Conservation (phyloP, 371 early-diverging fungal species). For the Mortierella sp. region DNA sequence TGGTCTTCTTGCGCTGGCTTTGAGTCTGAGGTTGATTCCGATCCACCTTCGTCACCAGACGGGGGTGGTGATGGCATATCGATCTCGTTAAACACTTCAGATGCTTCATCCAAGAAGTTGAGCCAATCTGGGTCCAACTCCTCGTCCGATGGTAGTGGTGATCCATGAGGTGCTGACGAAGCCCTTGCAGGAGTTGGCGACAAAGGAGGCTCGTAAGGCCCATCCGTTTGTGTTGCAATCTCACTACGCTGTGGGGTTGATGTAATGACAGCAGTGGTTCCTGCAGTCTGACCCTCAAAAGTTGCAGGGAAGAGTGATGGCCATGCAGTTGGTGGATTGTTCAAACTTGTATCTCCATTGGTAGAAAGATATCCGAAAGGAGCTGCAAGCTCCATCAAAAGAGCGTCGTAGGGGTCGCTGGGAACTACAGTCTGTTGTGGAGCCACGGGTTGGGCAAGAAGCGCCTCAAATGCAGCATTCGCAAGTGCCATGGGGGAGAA, state of each 20-base stretch:
- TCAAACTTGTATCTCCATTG: slow-evolving; percentile 1
- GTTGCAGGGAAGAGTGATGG: slow-evolving; percentile 42
- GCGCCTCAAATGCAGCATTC: slow-evolving; percentile 25
- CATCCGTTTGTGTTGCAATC: slow-evolving; percentile 51
- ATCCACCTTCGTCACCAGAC: slow-evolving; percentile 23
- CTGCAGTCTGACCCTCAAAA: slow-evolving; percentile 1
- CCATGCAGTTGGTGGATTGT: slow-evolving; percentile 31
- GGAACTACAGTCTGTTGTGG: slow-evolving; percentile 2
- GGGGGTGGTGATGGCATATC: slow-evolving; percentile 36
- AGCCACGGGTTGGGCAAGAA: slow-evolving; percentile 20
- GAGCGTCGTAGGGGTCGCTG: slow-evolving; percentile 7
- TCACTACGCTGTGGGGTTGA: slow-evolving; percentile 33
- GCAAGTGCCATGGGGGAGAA: slow-evolving; percentile 46
- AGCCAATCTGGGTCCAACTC: slow-evolving; percentile 54
- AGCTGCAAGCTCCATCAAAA: slow-evolving; percentile 28
- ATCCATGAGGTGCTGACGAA: slow-evolving; percentile 10
- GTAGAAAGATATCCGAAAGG: slow-evolving; percentile 40
- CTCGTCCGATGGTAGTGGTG: slow-evolving; percentile 32
- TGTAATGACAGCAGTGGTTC: background rate
- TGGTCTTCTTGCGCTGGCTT: slow-evolving; percentile 14
- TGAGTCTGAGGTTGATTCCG: background rate
- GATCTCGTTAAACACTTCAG: slow-evolving; percentile 26
- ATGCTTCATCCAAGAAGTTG: slow-evolving; percentile 47
- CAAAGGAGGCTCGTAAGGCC: slow-evolving; percentile 25
- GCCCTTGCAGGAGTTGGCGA: slow-evolving; percentile 21